Base-by-base conservation (phyloP, 257 asterid genomes). In the Hygrophila difformis region DNA sequence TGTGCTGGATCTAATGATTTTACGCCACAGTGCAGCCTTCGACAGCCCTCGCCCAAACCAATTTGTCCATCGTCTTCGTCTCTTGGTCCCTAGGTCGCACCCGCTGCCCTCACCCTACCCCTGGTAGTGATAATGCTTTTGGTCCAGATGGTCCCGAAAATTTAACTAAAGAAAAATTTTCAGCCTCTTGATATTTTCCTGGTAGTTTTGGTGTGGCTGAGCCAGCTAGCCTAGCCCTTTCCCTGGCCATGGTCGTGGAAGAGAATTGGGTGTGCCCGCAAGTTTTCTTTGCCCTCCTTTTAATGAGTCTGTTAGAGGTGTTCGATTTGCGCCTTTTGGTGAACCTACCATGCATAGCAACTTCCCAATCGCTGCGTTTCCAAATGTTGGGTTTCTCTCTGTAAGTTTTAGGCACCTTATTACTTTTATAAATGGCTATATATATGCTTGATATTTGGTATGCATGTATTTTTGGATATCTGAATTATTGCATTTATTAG, bases 301-400 rank as follows among this genome's bases (percentile, higher is more conserved):
- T 47, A 53, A 56, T 40, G 93, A 77, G 47, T 37, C 84, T 67
- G 50, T 57, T 33, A 49, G 77, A 46, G 75, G 68, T 40, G 75
- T 66, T 57, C 51, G 64, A 44, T 53, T 60, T 56, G 82, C 62
- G 7, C 95, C 56, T 37, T 62, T 65, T 33, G 81, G 78, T 50
- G 93, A 78, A 55, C 84, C 74, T 61, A 79, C 73, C 58, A 71
- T 64, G 74, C 64, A 85, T 68, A 71, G 79, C 76, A 71, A 59
- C 53, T 73, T 68, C 59, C 54, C 84, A 19, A 63, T 36, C 39
- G 84, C 63, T 47, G 93, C 77, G 57, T 72, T 64, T 62, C 70
- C 69, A 18, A 61, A 65, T 61, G 64, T 62, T 40, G 74, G 60
- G 51, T 55, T 56, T 20, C 76, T 50, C 70, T 46, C 78, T 9